Conservation (phyloP, 371 early-diverging fungal species). For the Apophysomyces trapeziformis region DNA sequence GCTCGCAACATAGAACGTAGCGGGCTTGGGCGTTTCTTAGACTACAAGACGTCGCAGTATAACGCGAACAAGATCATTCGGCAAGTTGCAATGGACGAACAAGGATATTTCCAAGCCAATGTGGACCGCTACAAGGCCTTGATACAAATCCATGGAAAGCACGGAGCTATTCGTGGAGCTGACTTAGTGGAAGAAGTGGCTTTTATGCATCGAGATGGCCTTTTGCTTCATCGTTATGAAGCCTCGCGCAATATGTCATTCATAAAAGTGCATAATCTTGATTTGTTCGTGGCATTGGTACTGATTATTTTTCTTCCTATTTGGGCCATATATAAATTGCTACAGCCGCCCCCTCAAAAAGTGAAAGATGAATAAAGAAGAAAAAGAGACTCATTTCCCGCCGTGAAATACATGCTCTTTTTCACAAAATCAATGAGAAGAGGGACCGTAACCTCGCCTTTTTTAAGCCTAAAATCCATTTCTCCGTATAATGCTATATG, state of each 20-base stretch:
- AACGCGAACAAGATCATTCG: not conserved
- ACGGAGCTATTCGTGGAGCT: conserved; percentile 23
- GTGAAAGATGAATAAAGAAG: no score
- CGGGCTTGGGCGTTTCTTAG: not conserved
- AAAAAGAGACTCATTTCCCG: no score
- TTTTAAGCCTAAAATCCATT: no score
- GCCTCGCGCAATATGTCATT: conserved; percentile 28
- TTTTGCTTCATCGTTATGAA: conserved; percentile 17
- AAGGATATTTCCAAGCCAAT: conserved; percentile 3
- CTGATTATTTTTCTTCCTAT: not conserved
- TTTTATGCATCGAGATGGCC: conserved; percentile 18
- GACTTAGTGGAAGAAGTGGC: conserved; percentile 32
- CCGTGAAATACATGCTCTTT: no score
- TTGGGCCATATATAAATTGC: not conserved
- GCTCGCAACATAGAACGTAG: conserved; percentile 9
- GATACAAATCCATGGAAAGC: conserved; percentile 25
- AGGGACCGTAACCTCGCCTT: no score
- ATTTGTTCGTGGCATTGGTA: conserved; percentile 13
- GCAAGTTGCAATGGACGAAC: conserved; percentile 11
- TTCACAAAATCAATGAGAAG: no score
- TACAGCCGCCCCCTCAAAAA: no score
- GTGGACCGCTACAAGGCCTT: conserved; percentile 20
- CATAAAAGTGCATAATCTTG: conserved; percentile 30
- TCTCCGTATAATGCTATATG: no score
- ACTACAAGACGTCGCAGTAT: not conserved